Evolutionary conservation across 1,284 basidiomycete species (phyloP).

Genomic region (Vanrija sp.): DNA sequence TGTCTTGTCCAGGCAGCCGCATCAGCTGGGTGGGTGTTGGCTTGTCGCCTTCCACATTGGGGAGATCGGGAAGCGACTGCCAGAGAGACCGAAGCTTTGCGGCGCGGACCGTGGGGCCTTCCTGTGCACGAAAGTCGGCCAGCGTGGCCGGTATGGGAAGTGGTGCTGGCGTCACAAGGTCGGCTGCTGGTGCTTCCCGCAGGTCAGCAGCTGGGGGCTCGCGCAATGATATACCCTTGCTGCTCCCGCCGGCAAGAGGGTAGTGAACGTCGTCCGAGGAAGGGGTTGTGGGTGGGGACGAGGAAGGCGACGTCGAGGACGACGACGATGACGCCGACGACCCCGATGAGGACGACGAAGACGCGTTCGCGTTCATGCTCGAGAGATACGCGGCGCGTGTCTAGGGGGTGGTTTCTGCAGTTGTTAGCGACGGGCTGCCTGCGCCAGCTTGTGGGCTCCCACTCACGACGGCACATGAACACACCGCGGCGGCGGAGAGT

Average conservation of each 20-base stretch:
- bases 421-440: too few relatives aligned
- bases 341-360: constrained; percentile 7
- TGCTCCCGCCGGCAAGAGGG: constrained; percentile 1
- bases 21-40: constrained; percentile 38
- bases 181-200: background rate
- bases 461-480: background rate
- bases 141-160: constrained; percentile 23
- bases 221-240: constrained; percentile 5
- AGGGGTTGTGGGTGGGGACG: background rate
- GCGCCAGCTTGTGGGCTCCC: background rate
- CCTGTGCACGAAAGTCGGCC: constrained; percentile 41
- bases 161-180: too few relatives aligned
- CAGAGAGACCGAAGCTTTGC: constrained; percentile 45
- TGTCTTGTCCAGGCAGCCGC: constrained; percentile 47
- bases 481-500: background rate
- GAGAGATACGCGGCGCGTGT: background rate
- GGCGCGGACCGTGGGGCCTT: constrained; percentile 40
- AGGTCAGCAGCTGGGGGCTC: constrained; percentile 15
- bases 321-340: constrained; percentile 6
- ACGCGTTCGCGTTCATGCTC: constrained; percentile 1
- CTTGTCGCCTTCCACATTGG: constrained; percentile 21
- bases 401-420: background rate
- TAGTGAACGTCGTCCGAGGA: constrained; percentile 8
- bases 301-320: constrained; percentile 1
- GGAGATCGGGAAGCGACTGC: constrained; percentile 42